Evolutionary conservation across 176 grass and related monocot genomes (phyloP).

Genomic region (Tillandsia fasciculata): DNA sequence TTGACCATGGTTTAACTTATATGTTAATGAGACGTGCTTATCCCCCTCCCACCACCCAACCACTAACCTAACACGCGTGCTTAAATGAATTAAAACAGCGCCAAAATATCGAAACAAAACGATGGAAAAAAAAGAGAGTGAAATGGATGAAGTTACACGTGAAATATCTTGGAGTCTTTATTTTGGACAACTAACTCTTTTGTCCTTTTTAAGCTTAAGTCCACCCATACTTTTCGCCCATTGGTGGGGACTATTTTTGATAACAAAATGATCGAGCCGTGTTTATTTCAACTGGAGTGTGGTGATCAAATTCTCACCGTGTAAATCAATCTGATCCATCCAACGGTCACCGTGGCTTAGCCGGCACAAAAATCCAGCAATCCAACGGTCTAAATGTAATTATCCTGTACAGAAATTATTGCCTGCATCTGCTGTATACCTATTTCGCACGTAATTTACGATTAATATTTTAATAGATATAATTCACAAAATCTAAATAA

Average conservation of each 20-base stretch:
- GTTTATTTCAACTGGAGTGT: constrained; percentile 3
- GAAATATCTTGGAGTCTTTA: no score
- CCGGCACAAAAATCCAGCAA: background rate
- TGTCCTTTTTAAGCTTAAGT: background rate
- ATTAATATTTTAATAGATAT: no score
- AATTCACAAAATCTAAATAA: no score
- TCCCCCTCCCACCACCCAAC: background rate
- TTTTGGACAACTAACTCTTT: no score
- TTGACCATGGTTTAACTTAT: background rate
- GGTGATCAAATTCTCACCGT: constrained; percentile 1
- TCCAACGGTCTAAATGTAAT: background rate
- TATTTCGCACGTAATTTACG: no score
- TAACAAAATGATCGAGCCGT: background rate
- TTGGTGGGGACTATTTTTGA: background rate
- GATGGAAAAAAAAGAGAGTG: background rate
- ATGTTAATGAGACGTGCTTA: background rate
- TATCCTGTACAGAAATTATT: no score
- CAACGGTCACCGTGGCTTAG: background rate
- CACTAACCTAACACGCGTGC: background rate
- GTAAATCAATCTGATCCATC: background rate
- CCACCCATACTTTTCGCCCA: background rate
- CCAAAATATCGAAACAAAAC: background rate
- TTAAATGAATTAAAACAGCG: background rate
- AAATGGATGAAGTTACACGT: no score
- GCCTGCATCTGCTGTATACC: no score